phyloP scores from a whole-genome alignment of 805 yeast species.

The Komagataella mondaviorum region DNA sequence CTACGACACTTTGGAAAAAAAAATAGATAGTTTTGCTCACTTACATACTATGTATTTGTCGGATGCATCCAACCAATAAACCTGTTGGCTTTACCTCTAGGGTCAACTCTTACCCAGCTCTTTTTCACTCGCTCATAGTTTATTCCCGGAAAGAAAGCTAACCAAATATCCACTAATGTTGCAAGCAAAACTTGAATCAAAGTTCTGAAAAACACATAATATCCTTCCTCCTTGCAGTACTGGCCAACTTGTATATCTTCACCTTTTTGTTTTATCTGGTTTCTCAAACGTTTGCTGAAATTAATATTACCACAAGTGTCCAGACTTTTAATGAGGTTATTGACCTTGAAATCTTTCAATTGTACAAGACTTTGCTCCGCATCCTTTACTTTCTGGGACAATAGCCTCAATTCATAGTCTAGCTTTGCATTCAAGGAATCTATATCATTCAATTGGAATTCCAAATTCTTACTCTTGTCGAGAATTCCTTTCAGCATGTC shows the following conservation, averaged over 20 bases:
- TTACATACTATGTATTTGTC: background rate
- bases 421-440: slow-evolving; percentile 45
- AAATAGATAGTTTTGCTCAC: background rate
- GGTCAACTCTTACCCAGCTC: slow-evolving; percentile 2
- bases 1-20: background rate
- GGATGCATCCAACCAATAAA: background rate
- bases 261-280: background rate
- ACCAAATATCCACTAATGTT: slow-evolving; percentile 1
- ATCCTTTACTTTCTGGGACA: slow-evolving; percentile 50
- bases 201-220: background rate
- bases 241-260: background rate
- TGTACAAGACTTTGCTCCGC: slow-evolving; percentile 40
- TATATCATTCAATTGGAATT: slow-evolving; percentile 30
- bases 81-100: slow-evolving; percentile 1
- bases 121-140: background rate
- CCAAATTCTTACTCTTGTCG: slow-evolving; percentile 11
- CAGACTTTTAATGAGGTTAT: slow-evolving; percentile 25
- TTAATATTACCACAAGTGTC: slow-evolving; percentile 13
- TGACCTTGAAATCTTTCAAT: slow-evolving; percentile 24
- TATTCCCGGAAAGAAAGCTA: slow-evolving; percentile 1
- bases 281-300: background rate
- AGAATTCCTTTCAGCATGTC: background rate
- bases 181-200: background rate
- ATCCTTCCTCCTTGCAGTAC: background rate
- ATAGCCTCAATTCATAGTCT: slow-evolving; percentile 49